Evolutionary conservation across 768 basidiomycete genomes (phyloP).

Genomic region (Xerocomellus amylosporus): DNA sequence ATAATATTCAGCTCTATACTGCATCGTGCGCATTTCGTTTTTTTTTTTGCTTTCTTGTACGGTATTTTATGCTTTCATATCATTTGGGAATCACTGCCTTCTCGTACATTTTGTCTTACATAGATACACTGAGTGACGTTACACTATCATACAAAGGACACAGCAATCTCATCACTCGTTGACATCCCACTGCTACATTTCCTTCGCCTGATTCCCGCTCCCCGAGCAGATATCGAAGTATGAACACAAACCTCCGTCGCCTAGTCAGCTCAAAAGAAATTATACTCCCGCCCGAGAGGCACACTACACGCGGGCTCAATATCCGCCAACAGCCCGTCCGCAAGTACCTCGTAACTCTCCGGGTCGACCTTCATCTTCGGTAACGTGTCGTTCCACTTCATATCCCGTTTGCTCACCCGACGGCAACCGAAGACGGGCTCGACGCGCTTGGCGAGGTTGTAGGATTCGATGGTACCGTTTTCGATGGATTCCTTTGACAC

Average conservation of each 20-base stretch:
- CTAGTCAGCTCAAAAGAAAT: conserved; percentile 59
- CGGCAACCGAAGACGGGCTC: conserved; percentile 79
- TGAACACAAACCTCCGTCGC: not conserved
- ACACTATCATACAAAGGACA: conserved; percentile 8
- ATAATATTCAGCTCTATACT: not conserved
- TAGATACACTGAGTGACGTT: conserved; percentile 7
- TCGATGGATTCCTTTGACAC: conserved; percentile 73
- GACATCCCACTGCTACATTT: not conserved
- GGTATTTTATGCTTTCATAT: conserved; percentile 25
- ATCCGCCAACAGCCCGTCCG: conserved; percentile 75
- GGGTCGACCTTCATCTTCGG: conserved; percentile 90
- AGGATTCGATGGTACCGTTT: conserved; percentile 56
- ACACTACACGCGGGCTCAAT: conserved; percentile 68
- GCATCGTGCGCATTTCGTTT: not conserved
- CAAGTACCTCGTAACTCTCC: conserved; percentile 82
- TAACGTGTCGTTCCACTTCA: conserved; percentile 87
- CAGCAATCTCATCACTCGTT: not conserved
- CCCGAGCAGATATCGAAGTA: too few species aligned
- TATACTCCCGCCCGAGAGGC: conserved; percentile 71
- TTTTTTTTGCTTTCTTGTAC: conserved; percentile 2
- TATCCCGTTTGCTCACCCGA: conserved; percentile 74
- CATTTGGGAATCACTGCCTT: conserved; percentile 5
- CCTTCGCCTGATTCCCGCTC: not conserved
- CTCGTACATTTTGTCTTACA: not conserved
- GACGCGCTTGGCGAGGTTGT: conserved; percentile 66